Evolutionary conservation across 495 filamentous ascomycete species (phyloP).

Genomic region (Aspergillus steynii): DNA sequence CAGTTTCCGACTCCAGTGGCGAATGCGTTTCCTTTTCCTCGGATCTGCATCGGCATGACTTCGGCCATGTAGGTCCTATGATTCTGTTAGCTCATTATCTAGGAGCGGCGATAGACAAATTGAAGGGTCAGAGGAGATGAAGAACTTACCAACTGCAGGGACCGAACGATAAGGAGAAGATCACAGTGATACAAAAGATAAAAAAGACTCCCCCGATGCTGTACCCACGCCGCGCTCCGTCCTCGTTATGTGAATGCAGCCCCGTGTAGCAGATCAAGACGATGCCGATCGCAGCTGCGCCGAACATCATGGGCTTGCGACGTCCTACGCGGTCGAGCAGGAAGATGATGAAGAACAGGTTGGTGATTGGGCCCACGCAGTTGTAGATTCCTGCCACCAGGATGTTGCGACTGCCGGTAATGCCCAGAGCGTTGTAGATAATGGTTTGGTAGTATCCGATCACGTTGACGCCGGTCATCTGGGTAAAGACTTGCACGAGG

Average conservation of each 20-base stretch:
- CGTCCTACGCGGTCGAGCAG: constrained; percentile 42
- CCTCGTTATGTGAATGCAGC: constrained; percentile 40
- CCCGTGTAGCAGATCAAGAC: constrained; percentile 45
- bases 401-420: constrained; percentile 48
- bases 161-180: constrained; percentile 49
- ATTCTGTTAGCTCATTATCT: neutral
- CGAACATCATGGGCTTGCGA: constrained; percentile 39
- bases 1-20: constrained; percentile 51
- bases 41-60: constrained; percentile 53
- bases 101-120: neutral
- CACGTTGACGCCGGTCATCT: constrained; percentile 57
- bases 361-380: constrained; percentile 54
- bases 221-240: constrained; percentile 33
- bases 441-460: constrained; percentile 61
- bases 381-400: constrained; percentile 63
- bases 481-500: constrained; percentile 40
- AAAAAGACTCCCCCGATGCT: constrained; percentile 51
- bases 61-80: constrained; percentile 49
- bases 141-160: constrained; percentile 43
- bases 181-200: constrained; percentile 48
- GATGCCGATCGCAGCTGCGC: constrained; percentile 39
- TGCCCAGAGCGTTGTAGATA: constrained; percentile 60
- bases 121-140: neutral
- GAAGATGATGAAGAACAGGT: constrained; percentile 48
- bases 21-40: constrained; percentile 48